Percentiles rank a stretch among this genome's conserved stretches.
These are phyloP conservation scores for Exserohilum rostratum DNA, from an alignment of 2,329 filamentous ascomycete species.

Conservation along the genomic window DNA sequence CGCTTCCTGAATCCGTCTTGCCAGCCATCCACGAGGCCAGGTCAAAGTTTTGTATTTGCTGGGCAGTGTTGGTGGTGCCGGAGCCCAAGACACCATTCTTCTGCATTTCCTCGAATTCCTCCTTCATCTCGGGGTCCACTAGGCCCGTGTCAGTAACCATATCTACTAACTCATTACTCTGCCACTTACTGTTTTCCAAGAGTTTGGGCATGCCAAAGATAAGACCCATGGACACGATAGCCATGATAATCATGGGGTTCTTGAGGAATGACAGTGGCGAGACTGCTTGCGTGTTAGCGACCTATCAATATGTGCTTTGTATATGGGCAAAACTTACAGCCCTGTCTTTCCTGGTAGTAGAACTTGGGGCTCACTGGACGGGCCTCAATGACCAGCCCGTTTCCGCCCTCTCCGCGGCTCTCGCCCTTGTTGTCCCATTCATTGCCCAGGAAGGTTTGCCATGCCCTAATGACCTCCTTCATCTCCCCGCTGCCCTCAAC, in stretches of 20 bases:
- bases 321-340: slow-evolving; percentile 65
- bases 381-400: slow-evolving; percentile 63
- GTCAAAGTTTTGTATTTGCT: slow-evolving; percentile 67
- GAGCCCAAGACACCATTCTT: slow-evolving; percentile 70
- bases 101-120: slow-evolving; percentile 90
- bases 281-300: slow-evolving; percentile 58
- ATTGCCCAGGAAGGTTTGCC: slow-evolving; percentile 87
- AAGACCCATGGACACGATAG: slow-evolving; percentile 77
- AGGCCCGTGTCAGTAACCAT: slow-evolving; percentile 17
- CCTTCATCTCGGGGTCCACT: slow-evolving; percentile 97
- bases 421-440: slow-evolving; percentile 89
- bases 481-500: slow-evolving; percentile 39
- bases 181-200: slow-evolving; percentile 87
- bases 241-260: slow-evolving; percentile 96
- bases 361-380: slow-evolving; percentile 68
- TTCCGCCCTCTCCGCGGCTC: slow-evolving; percentile 53
- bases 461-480: slow-evolving; percentile 64
- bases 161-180: background rate
- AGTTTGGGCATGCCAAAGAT: slow-evolving; percentile 95
- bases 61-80: slow-evolving; percentile 50
- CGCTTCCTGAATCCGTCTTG: slow-evolving; percentile 41
- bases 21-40: slow-evolving; percentile 73
- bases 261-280: slow-evolving; percentile 82
- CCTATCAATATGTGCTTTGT: background rate
- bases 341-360: slow-evolving; percentile 76